Evolutionary conservation across 139 green algal genomes (phyloP), one percentile per base, ranked within the genome.

Genomic region (Chlamydomonas asymmetrica): DNA sequence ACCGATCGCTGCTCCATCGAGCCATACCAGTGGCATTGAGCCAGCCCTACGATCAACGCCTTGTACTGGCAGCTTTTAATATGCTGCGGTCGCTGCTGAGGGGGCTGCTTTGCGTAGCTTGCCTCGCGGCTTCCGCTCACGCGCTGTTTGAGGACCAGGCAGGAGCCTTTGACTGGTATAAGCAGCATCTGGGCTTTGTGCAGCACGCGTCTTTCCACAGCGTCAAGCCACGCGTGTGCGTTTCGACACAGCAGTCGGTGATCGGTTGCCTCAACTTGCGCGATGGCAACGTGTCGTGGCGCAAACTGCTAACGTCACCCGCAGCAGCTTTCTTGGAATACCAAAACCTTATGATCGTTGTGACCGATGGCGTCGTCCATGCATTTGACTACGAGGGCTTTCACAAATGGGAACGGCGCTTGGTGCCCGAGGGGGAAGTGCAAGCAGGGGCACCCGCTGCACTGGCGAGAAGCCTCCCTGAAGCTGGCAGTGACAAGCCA

Each of bases 101-200:
- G n/a, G n/a, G n/a, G n/a, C n/a, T n/a, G n/a, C n/a, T n/a, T n/a
- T n/a, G n/a, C n/a, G n/a, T n/a, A n/a, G n/a, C n/a, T n/a, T n/a
- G n/a, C n/a, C n/a, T n/a, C n/a, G n/a, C n/a, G n/a, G n/a, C n/a
- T n/a, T n/a, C n/a, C n/a, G n/a, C n/a, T n/a, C n/a, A n/a, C n/a
- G 90, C 74, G 0, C 57, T 95, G 10, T 91, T 79, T 48, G 82
- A 92, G 71, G 90, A 95, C 57, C 91, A 96, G 38, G 84, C 83
- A 13, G 91, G 85, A 0, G 83, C 88, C 22, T 84, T 87, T 48
- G 88, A 94, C 67, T 97, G 93, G 93, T 85, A 92, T 60, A 79
- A 79, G 43, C 72, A 89, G n/a, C 69, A 89, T 54, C 70, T 97
- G 0, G 93, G 93, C 3, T n/a, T 72, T 1, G 69, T 87, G 0